These are phyloP conservation scores for Macrophomina pseudophaseolina DNA, from an alignment of 2,329 filamentous ascomycete species.

Conservation along the genomic window DNA sequence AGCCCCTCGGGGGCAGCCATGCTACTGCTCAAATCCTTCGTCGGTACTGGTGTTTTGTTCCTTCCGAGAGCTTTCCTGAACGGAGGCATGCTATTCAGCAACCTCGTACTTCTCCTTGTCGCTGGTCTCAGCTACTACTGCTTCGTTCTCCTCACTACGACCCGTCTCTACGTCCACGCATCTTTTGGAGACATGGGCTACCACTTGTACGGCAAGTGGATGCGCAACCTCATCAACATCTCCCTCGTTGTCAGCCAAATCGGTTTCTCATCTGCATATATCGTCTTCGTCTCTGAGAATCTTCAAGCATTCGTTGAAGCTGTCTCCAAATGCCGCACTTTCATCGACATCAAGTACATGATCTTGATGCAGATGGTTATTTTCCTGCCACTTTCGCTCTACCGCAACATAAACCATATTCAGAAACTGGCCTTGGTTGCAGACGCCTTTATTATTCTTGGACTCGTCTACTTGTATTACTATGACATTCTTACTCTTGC, in stretches of 20 bases:
- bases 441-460: conserved; percentile 91
- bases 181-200: conserved; percentile 98
- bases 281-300: conserved; percentile 95
- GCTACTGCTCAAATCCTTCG: conserved; percentile 94
- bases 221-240: conserved; percentile 83
- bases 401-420: conserved; percentile 96
- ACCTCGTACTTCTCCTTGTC: conserved; percentile 83
- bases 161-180: conserved; percentile 82
- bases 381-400: conserved; percentile 90
- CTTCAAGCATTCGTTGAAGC: conserved; percentile 92
- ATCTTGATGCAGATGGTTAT: conserved; percentile 95
- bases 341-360: conserved; percentile 85
- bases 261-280: conserved; percentile 93
- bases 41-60: conserved; percentile 94
- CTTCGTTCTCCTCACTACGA: conserved; percentile 90
- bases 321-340: conserved; percentile 83
- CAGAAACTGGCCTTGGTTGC: conserved; percentile 93
- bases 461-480: conserved; percentile 92
- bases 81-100: conserved; percentile 96
- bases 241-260: conserved; percentile 96
- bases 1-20: conserved; percentile 79
- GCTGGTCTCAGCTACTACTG: conserved; percentile 93
- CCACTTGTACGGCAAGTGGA: conserved; percentile 85
- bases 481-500: conserved; percentile 88
- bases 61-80: conserved; percentile 92